These are phyloP conservation scores for Vicia faba DNA, from an alignment of 306 rosid genomes.

Conservation along the genomic window DNA sequence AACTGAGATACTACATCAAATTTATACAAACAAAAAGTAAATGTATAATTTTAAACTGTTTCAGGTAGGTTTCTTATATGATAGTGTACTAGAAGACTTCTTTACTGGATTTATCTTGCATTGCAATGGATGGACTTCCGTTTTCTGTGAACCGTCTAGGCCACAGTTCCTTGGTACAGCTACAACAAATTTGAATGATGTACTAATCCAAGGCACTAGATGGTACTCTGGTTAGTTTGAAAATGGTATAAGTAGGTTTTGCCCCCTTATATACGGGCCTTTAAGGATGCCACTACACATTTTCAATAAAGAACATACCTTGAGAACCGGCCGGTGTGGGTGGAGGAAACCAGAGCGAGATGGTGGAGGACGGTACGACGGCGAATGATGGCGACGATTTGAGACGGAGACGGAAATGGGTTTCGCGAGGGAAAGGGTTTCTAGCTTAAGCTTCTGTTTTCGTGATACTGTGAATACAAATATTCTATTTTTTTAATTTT, in stretches of 20 bases:
- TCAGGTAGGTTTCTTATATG: conserved; percentile 70
- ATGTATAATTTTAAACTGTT: conserved; percentile 5
- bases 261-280: conserved; percentile 59
- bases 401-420: too few relatives aligned
- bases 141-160: conserved; percentile 53
- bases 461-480: too few relatives aligned
- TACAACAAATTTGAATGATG: conserved; percentile 56
- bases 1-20: not conserved
- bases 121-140: conserved; percentile 70
- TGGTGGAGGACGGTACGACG: too few relatives aligned
- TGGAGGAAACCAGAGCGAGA: too few relatives aligned
- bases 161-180: conserved; percentile 72
- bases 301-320: too few relatives aligned
- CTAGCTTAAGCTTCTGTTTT: too few relatives aligned
- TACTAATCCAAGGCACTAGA: conserved; percentile 61
- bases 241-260: conserved; percentile 54
- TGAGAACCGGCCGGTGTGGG: too few relatives aligned
- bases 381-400: too few relatives aligned
- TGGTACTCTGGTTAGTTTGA: conserved; percentile 67
- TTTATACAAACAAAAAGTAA: conserved; percentile 11
- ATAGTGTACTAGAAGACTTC: conserved; percentile 58
- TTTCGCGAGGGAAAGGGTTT: too few relatives aligned
- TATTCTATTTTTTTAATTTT: too few relatives aligned
- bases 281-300: conserved; percentile 46
- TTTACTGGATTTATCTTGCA: conserved; percentile 63